A percentile compares a stretch with the other conserved stretches of the same genome.
These are phyloP conservation scores for Tetrahymena malaccensis DNA, from an alignment of 73 alveolate genomes.

Conservation along the genomic window DNA sequence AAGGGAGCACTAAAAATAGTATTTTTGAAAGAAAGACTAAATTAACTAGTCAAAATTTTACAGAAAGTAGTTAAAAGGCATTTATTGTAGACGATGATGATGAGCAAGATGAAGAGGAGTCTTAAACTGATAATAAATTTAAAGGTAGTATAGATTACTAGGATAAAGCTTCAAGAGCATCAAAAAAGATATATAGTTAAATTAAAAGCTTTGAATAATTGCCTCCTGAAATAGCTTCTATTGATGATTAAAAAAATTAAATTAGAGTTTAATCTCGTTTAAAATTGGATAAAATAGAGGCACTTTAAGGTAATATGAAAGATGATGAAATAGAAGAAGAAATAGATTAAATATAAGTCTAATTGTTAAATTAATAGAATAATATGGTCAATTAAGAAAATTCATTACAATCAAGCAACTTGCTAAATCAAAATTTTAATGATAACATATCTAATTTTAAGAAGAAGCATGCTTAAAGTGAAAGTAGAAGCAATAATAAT, in stretches of 20 bases:
- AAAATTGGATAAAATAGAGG: neutral
- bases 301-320: neutral
- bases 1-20: neutral
- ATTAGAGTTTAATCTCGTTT: neutral
- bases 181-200: neutral
- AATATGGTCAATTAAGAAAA: neutral
- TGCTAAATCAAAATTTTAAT: neutral
- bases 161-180: neutral
- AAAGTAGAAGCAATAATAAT: neutral
- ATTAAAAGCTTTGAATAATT: neutral
- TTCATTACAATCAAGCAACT: neutral
- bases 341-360: no score
- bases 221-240: neutral
- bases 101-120: neutral
- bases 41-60: no score
- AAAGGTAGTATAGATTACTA: neutral
- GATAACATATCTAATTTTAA: neutral
- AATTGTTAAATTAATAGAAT: no score
- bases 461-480: neutral
- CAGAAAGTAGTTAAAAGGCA: neutral
- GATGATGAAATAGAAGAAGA: neutral
- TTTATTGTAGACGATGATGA: neutral
- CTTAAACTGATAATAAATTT: neutral
- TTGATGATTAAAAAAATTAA: neutral
- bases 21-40: neutral